Evolutionary conservation across 768 basidiomycete species (phyloP), one percentile per base, ranked within the genome.

Genomic region (Boletus reticulatus): DNA sequence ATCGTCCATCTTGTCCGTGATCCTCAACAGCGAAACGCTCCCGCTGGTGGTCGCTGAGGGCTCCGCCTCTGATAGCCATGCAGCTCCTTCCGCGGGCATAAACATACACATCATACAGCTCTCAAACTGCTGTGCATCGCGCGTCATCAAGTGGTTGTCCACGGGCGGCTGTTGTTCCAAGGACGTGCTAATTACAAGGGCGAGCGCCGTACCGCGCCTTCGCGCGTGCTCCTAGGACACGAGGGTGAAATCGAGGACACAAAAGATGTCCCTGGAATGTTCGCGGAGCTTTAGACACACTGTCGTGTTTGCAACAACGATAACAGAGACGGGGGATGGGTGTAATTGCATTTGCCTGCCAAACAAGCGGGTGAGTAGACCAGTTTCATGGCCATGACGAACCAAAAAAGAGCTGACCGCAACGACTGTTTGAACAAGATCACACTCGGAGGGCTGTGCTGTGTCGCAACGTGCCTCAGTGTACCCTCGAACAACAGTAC

Each of bases 191-290:
- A 87, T 66, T 37, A 81, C 78, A 57, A 87, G 78, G 0, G 79
- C 79, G 19, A 81, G 78, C 13, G 80, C 80, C 36, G 73, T 54
- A 7, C 36, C 41, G 2, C 17, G 38, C 4, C 20, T 9, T 12
- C 38, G 44, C 0, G 80, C 75, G 57, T 83, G 75, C 39, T 70
- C 72, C 0, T 77, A 19, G 5, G 32, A 73, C 4, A 79, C 74
- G 10, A 80, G 76, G 59, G 81, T 80, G 14, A 85, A 83, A 65
- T 88, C 86, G 61, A 88, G 86, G 24, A 85, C 72, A 17, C 81
- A 70, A 63, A 82, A 87, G 42, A 84, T 62, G 41, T 73, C 68
- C 13, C 58, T 57, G 27, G 54, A 43, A 11, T 55, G 57, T 27
- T 64, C 65, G 19, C 58, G 61, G 24, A 75, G 37, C 48, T 70